Evolutionary conservation across 2,329 filamentous ascomycete genomes (phyloP), one percentile per base, ranked within the genome.

Genomic region (Fusarium longipes): DNA sequence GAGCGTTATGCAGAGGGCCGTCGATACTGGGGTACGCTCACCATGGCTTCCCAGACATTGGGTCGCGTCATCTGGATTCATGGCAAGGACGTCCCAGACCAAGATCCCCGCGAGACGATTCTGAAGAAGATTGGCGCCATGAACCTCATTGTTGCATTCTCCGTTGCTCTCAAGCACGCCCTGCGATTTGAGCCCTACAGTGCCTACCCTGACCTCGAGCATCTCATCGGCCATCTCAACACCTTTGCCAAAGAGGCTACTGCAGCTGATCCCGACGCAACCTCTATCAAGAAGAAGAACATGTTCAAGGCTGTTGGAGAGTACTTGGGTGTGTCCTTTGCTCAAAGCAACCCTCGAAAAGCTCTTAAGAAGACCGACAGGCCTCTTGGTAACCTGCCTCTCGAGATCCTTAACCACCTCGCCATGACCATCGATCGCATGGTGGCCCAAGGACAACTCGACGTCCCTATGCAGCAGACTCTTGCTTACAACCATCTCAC

Each of bases 61-160:
- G 91, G 87, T 70, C 88, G 94, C 22, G 83, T 92, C 11, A 92
- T 96, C 75, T 97, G 94, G 94, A 84, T 97, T 30, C 91, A 97
- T 71, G 83, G 86, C 9, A 92, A 75, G 82, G 90, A 69, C 82
- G 83, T 29, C 81, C 86, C 43, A 54, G 82, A 59, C 32, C 58
- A 75, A 36, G 78, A 81, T 11, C 83, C 84, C 20, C 93, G 92
- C 72, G 83, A 90, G 40, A 89, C 91, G 67, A 73, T 93, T 3
- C 82, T 96, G 14, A 85, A 82, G 54, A 95, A 95, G 78, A 75
- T 93, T 81, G 89, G 89, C 17, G 88, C 88, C 8, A 86, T 96
- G 77, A 95, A 96, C 75, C 83, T 96, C 8, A 84, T 96, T 65
- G 85, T 93, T 27, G 91, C 92, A 4, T 96, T 92, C 71, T 86